Percentiles rank a stretch among this genome's conserved stretches.
These are phyloP conservation scores for Fistulifera solaris DNA, from an alignment of 108 stramenopile genomes.

Conservation along the genomic window DNA sequence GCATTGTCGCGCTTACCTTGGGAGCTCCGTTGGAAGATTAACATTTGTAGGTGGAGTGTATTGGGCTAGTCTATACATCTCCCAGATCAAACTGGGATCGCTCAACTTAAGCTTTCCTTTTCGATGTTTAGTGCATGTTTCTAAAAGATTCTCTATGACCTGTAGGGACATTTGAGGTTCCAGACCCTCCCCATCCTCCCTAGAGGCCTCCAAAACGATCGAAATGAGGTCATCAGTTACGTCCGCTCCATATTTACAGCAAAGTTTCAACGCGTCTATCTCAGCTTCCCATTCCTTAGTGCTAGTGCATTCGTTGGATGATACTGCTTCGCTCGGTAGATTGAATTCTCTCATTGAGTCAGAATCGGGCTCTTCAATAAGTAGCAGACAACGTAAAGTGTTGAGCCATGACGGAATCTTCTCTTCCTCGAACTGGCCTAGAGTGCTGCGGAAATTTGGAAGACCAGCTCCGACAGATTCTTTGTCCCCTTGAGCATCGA, in stretches of 20 bases:
- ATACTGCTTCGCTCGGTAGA: neutral
- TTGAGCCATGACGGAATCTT: conserved; percentile 22
- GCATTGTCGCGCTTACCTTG: neutral
- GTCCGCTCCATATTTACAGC: conserved; percentile 36
- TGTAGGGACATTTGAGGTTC: conserved; percentile 27
- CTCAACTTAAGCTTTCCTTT: conserved; percentile 11
- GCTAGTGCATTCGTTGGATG: neutral
- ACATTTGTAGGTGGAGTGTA: conserved; percentile 25
- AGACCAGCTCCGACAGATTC: conserved; percentile 34
- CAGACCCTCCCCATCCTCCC: neutral
- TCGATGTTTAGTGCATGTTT: conserved; percentile 23
- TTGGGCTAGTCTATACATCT: conserved; percentile 47
- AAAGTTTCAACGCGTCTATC: conserved; percentile 24
- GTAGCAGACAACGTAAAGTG: conserved; percentile 44
- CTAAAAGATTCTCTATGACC: conserved; percentile 50
- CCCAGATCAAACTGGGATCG: conserved; percentile 32
- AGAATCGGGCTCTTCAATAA: conserved; percentile 39
- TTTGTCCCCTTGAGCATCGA: conserved; percentile 13
- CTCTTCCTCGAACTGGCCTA: conserved; percentile 18
- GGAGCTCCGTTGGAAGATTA: neutral
- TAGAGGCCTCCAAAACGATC: conserved; percentile 31
- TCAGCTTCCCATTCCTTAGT: conserved; percentile 21
- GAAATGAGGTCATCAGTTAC: conserved; percentile 59
- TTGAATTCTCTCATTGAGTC: conserved; percentile 25
- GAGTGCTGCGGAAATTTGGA: conserved; percentile 36